Base-by-base conservation (phyloP, 1,139 yeast genomes). In the Saccharomyces hybrid region DNA sequence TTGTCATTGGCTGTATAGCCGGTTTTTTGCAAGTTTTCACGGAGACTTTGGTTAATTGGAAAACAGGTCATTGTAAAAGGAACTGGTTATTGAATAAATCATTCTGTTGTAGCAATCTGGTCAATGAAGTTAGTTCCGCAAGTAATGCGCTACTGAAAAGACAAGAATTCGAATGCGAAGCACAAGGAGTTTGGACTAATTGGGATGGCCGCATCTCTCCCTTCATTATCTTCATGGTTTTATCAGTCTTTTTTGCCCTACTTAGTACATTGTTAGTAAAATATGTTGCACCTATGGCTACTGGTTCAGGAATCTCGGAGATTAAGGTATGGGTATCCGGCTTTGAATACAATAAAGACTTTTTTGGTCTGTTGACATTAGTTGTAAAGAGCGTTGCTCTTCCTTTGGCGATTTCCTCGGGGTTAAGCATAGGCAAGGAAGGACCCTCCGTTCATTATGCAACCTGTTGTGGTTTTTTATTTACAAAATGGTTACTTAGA, bases 301-400 rank as follows among this genome's bases (percentile, higher is more conserved):
- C 99, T 0, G 99, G 99, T 0, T 88, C 96, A 2, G 99, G 99
- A 0, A 95, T 95, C 50, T 86, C 97, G 4, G 99, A 95, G 68
- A 93, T 95, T 69, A 95, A 95, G 70, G 88, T 96, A 67, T 90
- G 95, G 60, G 90, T 93, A 1, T 85, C 96, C 0, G 99, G 99
- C 0, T 95, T 91, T 67, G 82, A 81, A 25, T 69, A 69, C 52
- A 79, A 88, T 76, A 80, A 82, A 38, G 90, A 88, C 4, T 95
- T 91, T 63, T 76, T 93, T 53, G 88, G 85, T 23, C 78, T 84
- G 71, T 75, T 80, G 68, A 90, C 97, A 0, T 73, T 93, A 31
- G 63, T 81, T 0, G 82, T 90, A 54, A 95, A 95, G 63, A 80
- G 90, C 53, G 68, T 89, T 5, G 88, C 95, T 0, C 73, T 95